phyloP scores from a whole-genome alignment of 2,329 filamentous ascomycete genomes.

The Rachicladosporium sp. region DNA sequence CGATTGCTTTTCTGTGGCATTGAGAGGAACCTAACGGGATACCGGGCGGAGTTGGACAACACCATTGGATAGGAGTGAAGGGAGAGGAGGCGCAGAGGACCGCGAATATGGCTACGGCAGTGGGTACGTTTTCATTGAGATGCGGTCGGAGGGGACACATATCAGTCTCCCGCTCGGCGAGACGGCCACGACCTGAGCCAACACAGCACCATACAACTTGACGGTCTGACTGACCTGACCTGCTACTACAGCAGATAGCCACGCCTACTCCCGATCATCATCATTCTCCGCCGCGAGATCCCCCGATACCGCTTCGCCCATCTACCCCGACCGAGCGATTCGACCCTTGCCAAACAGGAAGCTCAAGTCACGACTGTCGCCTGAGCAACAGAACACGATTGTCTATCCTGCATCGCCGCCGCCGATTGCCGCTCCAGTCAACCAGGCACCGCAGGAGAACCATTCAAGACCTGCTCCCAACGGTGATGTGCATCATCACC shows the following conservation, averaged over 20 bases:
- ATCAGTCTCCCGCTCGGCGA: no score
- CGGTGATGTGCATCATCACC: constrained; percentile 10
- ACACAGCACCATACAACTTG: no score
- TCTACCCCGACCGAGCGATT: constrained; percentile 84
- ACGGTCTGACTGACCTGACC: no score
- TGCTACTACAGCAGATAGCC: constrained; percentile 5
- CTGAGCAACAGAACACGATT: constrained; percentile 71
- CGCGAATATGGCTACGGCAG: no score
- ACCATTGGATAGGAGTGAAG: no score
- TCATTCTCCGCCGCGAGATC: constrained; percentile 16
- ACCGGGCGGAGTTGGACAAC: no score
- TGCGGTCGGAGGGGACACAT: no score
- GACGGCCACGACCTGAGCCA: no score
- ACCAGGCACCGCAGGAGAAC: background rate
- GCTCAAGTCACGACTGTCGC: constrained; percentile 74
- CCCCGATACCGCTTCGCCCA: constrained; percentile 60
- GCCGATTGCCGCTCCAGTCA: constrained; percentile 41
- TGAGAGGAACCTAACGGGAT: no score
- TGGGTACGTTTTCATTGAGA: no score
- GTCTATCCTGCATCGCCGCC: constrained; percentile 68
- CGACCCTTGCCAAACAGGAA: constrained; percentile 81
- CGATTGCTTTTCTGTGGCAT: no score
- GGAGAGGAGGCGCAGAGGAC: no score
- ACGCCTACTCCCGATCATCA: constrained; percentile 16
- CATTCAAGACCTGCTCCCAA: constrained; percentile 8